A percentile compares a stretch with the other conserved stretches of the same genome.
Conservation (phyloP, 2,329 filamentous ascomycete species). For the Exophiala sideris region DNA sequence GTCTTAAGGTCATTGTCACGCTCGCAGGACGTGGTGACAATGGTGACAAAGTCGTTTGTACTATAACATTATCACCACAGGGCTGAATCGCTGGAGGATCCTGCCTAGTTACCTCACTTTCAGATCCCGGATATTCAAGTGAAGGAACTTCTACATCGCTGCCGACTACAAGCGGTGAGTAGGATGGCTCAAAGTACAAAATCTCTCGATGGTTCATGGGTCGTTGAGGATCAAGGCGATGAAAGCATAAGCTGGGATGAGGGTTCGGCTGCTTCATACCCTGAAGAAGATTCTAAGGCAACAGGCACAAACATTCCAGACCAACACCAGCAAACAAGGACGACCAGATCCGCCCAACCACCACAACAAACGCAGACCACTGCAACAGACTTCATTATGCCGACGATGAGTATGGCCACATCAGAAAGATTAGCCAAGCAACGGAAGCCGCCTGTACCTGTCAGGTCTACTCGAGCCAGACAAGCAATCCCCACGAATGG, state of each 20-base stretch:
- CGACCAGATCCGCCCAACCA: neutral
- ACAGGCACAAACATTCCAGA: neutral
- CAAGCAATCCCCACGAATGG: neutral
- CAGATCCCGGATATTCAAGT: neutral
- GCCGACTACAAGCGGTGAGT: too few species aligned
- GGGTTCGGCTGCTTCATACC: slow-evolving; percentile 2
- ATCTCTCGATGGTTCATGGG: slow-evolving; percentile 15
- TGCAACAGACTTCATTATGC: slow-evolving; percentile 27
- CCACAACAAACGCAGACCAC: slow-evolving; percentile 4
- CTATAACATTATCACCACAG: too few species aligned
- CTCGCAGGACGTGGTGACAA: too few species aligned
- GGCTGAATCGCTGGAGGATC: too few species aligned
- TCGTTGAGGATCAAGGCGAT: slow-evolving; percentile 16
- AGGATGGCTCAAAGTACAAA: slow-evolving; percentile 1
- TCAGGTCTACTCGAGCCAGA: neutral
- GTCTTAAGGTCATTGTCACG: too few species aligned
- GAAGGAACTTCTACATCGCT: neutral
- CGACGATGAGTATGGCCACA: slow-evolving; percentile 10
- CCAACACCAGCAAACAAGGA: neutral
- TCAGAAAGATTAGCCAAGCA: slow-evolving; percentile 8
- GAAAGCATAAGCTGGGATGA: slow-evolving; percentile 18
- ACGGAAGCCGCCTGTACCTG: slow-evolving; percentile 4
- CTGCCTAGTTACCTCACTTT: neutral
- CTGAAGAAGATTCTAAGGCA: slow-evolving; percentile 1
- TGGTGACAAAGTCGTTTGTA: too few species aligned